phyloP scores from a whole-genome alignment of 495 filamentous ascomycete genomes.

The Pseudotulostoma volvatum region DNA sequence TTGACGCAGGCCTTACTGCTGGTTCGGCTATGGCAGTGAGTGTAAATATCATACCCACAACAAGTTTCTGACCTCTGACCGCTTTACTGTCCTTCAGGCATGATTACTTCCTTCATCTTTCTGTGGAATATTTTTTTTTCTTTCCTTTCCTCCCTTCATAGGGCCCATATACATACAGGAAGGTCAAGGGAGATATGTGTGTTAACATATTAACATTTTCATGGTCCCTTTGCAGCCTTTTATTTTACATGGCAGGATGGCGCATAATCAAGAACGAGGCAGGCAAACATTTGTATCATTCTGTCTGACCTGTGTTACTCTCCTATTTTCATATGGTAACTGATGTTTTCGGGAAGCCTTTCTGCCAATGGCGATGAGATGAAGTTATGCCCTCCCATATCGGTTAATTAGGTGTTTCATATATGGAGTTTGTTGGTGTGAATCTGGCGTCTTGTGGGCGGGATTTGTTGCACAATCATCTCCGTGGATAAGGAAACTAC shows the following conservation, averaged over 20 bases:
- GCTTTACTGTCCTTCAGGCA: too few relatives aligned
- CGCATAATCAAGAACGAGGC: conserved; percentile 15
- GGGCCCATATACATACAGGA: conserved; percentile 31
- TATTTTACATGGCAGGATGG: conserved; percentile 20
- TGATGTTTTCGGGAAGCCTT: conserved; percentile 3
- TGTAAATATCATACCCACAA: too few relatives aligned
- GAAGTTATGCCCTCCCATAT: neutral
- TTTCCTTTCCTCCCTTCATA: conserved; percentile 22
- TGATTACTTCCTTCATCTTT: conserved; percentile 9
- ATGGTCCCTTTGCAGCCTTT: conserved; percentile 1
- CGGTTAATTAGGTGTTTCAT: too few relatives aligned
- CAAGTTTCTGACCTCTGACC: too few relatives aligned
- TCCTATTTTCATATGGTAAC: conserved; percentile 4
- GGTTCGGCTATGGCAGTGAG: too few relatives aligned
- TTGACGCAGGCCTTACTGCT: too few relatives aligned
- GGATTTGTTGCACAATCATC: neutral
- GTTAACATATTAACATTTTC: conserved; percentile 11
- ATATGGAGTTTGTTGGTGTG: neutral
- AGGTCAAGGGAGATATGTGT: conserved; percentile 19
- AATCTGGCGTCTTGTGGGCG: neutral
- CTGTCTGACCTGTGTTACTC: conserved; percentile 9
- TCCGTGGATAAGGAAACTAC: neutral
- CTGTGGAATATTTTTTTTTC: conserved; percentile 11
- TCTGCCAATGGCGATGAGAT: neutral
- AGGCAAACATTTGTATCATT: conserved; percentile 9